phyloP scores from a whole-genome alignment of 177 flowering plant genomes.

The Telopea speciosissima region DNA sequence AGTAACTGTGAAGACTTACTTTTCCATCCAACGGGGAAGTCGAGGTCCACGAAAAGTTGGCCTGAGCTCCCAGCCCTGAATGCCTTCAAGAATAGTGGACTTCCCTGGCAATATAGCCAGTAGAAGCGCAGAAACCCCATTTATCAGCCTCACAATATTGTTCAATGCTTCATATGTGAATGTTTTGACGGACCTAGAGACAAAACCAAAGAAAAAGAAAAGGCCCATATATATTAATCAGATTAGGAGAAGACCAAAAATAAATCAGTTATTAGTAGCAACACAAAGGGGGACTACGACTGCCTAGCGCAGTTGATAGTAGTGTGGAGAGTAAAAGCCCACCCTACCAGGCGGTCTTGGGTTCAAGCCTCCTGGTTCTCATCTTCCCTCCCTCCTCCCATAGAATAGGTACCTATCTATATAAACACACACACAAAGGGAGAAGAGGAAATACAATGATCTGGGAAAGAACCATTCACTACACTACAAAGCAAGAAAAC shows the following conservation, averaged over 20 bases:
- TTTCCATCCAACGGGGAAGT: conserved; percentile 97
- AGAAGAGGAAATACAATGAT: not conserved
- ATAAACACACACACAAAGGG: not conserved
- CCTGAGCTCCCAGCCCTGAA: conserved; percentile 98
- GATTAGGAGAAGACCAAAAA: no score
- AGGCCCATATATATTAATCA: not conserved
- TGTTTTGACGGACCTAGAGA: conserved; percentile 90
- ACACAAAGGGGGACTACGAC: not conserved
- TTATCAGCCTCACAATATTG: conserved; percentile 79
- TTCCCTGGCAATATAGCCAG: conserved; percentile 84
- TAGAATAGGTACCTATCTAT: no score
- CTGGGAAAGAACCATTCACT: not conserved
- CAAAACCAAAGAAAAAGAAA: not conserved
- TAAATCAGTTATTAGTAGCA: not conserved
- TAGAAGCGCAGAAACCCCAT: conserved; percentile 83
- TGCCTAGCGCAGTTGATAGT: no score
- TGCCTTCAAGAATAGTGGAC: conserved; percentile 74
- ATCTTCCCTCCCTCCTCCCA: no score
- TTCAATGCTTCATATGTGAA: conserved; percentile 86
- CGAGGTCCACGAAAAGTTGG: conserved; percentile 91
- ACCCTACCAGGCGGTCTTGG: no score
- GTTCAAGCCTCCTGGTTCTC: no score
- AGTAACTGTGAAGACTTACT: conserved; percentile 43
- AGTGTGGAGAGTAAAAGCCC: no score
- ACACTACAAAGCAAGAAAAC: not conserved